A percentile compares a stretch with the other conserved stretches of the same genome.
These are phyloP conservation scores for Pichia kluyveri DNA, from an alignment of 805 yeast species.

Conservation along the genomic window DNA sequence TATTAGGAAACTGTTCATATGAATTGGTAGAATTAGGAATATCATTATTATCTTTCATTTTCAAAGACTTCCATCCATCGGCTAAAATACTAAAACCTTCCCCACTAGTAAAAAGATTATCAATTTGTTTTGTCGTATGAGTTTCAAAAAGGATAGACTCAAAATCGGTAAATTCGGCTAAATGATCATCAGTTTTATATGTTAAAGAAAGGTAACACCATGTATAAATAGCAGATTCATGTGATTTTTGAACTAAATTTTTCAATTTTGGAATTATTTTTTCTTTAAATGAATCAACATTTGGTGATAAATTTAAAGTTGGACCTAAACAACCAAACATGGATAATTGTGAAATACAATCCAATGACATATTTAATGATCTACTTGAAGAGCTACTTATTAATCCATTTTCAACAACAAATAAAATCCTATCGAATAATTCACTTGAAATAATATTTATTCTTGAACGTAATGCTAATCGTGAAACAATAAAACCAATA, in stretches of 20 bases:
- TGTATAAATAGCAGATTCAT: slow-evolving; percentile 47
- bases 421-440: slow-evolving; percentile 8
- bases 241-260: slow-evolving; percentile 37
- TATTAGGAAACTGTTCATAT: slow-evolving; percentile 6
- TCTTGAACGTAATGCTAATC: slow-evolving; percentile 31
- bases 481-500: slow-evolving; percentile 37
- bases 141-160: slow-evolving; percentile 46
- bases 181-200: not conserved
- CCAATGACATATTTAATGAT: slow-evolving; percentile 24
- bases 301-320: slow-evolving; percentile 8
- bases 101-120: slow-evolving; percentile 68
- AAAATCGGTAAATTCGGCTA: slow-evolving; percentile 16
- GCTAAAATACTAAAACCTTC: slow-evolving; percentile 71
- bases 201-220: slow-evolving; percentile 47
- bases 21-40: slow-evolving; percentile 46
- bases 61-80: slow-evolving; percentile 65
- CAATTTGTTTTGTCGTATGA: slow-evolving; percentile 63
- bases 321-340: slow-evolving; percentile 41
- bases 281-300: slow-evolving; percentile 14
- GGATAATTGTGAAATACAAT: slow-evolving; percentile 34
- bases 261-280: slow-evolving; percentile 24
- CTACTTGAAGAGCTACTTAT: slow-evolving; percentile 11
- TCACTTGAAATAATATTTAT: slow-evolving; percentile 10
- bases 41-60: slow-evolving; percentile 45
- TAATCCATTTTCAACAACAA: slow-evolving; percentile 18